Percentiles rank a stretch among this genome's conserved stretches.
Evolutionary conservation across 2,329 filamentous ascomycete genomes (phyloP).

Genomic region (Colletotrichum siamense): DNA sequence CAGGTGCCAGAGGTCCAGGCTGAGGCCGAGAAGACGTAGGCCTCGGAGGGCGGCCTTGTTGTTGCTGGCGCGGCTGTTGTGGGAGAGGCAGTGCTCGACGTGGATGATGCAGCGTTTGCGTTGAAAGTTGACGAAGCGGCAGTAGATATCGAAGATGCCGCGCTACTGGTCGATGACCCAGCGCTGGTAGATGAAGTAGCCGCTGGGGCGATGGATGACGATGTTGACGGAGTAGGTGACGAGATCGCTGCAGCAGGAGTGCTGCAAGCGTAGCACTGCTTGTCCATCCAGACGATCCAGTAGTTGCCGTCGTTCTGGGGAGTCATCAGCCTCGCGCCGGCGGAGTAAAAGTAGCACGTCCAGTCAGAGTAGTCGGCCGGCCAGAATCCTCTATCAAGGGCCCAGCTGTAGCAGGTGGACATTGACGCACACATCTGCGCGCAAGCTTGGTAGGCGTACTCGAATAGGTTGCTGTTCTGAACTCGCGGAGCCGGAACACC

Average conservation of each 20-base stretch:
- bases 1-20: not conserved
- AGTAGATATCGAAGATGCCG: not conserved
- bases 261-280: not conserved
- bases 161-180: not conserved
- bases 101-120: not conserved
- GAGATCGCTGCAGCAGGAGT: not conserved
- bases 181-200: not conserved
- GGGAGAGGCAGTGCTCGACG: not conserved
- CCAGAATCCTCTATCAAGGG: constrained; percentile 2
- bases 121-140: not conserved
- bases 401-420: not conserved
- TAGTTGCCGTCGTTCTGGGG: not conserved
- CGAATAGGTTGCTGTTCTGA: not conserved
- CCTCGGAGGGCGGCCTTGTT: not conserved
- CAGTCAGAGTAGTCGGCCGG: not conserved
- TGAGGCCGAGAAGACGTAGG: not conserved
- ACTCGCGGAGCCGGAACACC: not conserved
- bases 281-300: constrained; percentile 9
- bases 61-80: not conserved
- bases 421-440: constrained; percentile 3
- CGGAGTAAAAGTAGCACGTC: constrained; percentile 11
- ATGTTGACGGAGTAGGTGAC: not conserved
- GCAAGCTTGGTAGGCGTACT: not conserved
- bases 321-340: not conserved
- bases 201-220: not conserved